Percentiles rank a stretch among this genome's conserved stretches.
Conservation (phyloP, 1,284 basidiomycete species). For the Marasmius sp. region DNA sequence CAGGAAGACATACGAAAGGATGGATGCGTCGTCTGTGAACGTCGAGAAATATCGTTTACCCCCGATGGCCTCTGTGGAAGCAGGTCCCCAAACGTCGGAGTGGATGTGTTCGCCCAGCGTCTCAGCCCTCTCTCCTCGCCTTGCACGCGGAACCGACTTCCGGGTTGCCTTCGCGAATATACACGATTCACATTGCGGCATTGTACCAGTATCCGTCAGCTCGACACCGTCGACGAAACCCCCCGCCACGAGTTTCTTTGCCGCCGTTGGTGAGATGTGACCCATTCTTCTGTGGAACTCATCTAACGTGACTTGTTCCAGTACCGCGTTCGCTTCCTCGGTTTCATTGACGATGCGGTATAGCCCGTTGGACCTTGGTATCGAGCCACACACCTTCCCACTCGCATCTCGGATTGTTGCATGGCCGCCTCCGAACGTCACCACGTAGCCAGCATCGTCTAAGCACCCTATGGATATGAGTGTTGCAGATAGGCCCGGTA, state of each 20-base stretch:
- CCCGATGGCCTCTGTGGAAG: no score
- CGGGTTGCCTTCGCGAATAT: slow-evolving; percentile 27
- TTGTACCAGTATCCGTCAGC: slow-evolving; percentile 11
- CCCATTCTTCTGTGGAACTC: slow-evolving; percentile 17
- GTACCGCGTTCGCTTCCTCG: background rate
- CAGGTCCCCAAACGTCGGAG: slow-evolving; percentile 41
- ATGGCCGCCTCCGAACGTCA: slow-evolving; percentile 15
- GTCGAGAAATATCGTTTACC: no score
- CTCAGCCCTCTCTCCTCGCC: slow-evolving; percentile 22
- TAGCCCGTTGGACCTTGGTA: slow-evolving; percentile 10
- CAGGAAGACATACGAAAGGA: no score
- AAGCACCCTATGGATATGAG: slow-evolving; percentile 24
- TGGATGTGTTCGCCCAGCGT: slow-evolving; percentile 33
- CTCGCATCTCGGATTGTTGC: slow-evolving; percentile 4
- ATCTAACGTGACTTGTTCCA: slow-evolving; percentile 6
- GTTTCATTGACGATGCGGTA: slow-evolving; percentile 8
- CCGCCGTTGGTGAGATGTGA: slow-evolving; percentile 14
- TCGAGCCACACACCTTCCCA: slow-evolving; percentile 3
- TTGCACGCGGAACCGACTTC: slow-evolving; percentile 22
- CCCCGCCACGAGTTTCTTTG: slow-evolving; percentile 6
- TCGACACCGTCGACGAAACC: slow-evolving; percentile 17
- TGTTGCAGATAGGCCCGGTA: slow-evolving; percentile 20
- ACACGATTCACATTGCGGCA: slow-evolving; percentile 22
- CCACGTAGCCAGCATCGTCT: slow-evolving; percentile 17
- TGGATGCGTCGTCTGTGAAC: no score